Percentiles rank a stretch among this genome's conserved stretches.
Evolutionary conservation across 345 rosid species (phyloP).

Genomic region (Mallotus nudiflorus): DNA sequence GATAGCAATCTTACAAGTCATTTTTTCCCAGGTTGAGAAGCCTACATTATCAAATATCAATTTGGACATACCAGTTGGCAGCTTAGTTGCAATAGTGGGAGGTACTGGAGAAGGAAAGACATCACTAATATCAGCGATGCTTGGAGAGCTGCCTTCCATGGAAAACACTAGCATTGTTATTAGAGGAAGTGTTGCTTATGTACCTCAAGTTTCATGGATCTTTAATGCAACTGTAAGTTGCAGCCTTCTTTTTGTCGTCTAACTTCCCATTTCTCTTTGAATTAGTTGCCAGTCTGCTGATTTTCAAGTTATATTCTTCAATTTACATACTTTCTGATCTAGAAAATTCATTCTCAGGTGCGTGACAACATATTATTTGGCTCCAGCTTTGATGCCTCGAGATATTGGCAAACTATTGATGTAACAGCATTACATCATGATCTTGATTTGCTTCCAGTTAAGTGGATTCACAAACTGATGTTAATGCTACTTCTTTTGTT

Average conservation of each 20-base stretch:
- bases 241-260: neutral
- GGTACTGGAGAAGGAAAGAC: constrained; percentile 99
- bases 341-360: constrained; percentile 45
- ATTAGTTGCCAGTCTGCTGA: neutral
- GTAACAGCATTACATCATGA: constrained; percentile 86
- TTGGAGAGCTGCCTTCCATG: constrained; percentile 88
- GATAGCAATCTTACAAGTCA: neutral
- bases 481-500: constrained; percentile 1
- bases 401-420: constrained; percentile 78
- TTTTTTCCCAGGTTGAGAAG: constrained; percentile 65
- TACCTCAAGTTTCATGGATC: constrained; percentile 99
- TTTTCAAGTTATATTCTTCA: neutral
- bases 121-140: constrained; percentile 94
- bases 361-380: constrained; percentile 95
- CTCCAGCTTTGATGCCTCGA: constrained; percentile 61
- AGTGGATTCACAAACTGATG: constrained; percentile 9
- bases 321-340: neutral
- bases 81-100: constrained; percentile 95
- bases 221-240: constrained; percentile 93
- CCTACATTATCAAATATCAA: constrained; percentile 85
- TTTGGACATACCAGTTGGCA: constrained; percentile 80
- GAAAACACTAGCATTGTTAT: constrained; percentile 56
- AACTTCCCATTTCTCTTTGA: neutral
- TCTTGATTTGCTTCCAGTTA: constrained; percentile 79
- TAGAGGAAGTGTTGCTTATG: constrained; percentile 91